Evolutionary conservation across 2,329 filamentous ascomycete species (phyloP).

Genomic region (Ophiostoma montium): DNA sequence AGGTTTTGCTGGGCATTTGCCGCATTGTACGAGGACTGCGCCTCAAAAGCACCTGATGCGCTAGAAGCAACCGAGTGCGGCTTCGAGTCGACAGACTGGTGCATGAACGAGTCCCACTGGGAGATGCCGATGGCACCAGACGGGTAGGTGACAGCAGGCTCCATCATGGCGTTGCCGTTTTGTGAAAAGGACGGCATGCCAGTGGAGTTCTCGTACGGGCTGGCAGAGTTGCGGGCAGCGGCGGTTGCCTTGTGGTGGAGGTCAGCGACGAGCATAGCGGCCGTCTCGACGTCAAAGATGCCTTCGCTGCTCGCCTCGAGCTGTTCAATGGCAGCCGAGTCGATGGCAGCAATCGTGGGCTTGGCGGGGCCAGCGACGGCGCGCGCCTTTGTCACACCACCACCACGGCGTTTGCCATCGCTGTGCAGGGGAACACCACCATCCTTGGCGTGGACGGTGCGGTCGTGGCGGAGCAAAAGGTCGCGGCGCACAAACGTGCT

Average conservation of each 20-base stretch:
- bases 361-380: conserved; percentile 54
- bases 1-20: conserved; percentile 42
- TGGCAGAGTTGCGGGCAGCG: conserved; percentile 45
- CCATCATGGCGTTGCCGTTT: conserved; percentile 57
- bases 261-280: conserved; percentile 96
- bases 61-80: conserved; percentile 58
- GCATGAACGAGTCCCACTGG: conserved; percentile 82
- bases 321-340: conserved; percentile 78
- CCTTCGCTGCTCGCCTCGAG: conserved; percentile 83
- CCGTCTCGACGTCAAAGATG: conserved; percentile 91
- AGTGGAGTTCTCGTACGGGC: conserved; percentile 40
- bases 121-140: conserved; percentile 68
- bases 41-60: conserved; percentile 52
- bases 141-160: conserved; percentile 62
- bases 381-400: conserved; percentile 46
- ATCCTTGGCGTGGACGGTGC: conserved; percentile 97
- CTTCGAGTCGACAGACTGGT: conserved; percentile 58
- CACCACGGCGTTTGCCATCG: conserved; percentile 76
- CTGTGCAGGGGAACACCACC: conserved; percentile 86
- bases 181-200: conserved; percentile 56
- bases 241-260: conserved; percentile 87
- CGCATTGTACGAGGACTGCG: conserved; percentile 48
- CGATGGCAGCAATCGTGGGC: conserved; percentile 57
- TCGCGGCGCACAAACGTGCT: conserved; percentile 98
- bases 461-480: conserved; percentile 88